Percentiles rank a stretch among this genome's conserved stretches.
phyloP scores from a whole-genome alignment of 176 grass and related monocot species.

The Eleusine coracana region DNA sequence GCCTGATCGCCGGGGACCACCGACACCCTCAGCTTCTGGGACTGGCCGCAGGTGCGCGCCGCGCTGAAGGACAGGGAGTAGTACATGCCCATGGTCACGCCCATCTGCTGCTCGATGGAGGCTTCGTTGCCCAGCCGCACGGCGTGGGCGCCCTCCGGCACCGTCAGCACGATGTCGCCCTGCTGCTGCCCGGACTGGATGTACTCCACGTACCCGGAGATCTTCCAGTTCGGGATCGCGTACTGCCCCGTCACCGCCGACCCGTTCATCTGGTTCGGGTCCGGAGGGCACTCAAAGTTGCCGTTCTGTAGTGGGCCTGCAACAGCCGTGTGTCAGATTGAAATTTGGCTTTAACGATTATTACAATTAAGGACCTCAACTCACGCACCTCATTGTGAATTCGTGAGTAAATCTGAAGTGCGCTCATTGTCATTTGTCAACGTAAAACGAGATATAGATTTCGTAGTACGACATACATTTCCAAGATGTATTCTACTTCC shows the following conservation, averaged over 20 bases:
- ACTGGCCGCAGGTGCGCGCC: constrained; percentile 60
- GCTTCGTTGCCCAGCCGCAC: constrained; percentile 63
- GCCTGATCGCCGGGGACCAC: constrained; percentile 7
- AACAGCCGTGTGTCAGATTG: background rate
- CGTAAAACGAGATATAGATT: no score
- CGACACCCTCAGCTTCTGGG: constrained; percentile 55
- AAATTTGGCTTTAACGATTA: no score
- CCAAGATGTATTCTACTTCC: no score
- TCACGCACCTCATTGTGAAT: no score
- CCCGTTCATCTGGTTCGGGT: constrained; percentile 46
- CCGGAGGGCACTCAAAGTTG: constrained; percentile 52
- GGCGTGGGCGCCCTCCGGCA: constrained; percentile 56
- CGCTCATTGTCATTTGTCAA: no score
- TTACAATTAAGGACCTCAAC: no score
- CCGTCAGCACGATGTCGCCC: constrained; percentile 47
- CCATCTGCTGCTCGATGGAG: constrained; percentile 42
- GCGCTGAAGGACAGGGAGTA: constrained; percentile 71
- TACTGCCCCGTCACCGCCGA: constrained; percentile 28
- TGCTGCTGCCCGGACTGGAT: constrained; percentile 50
- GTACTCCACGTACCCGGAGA: constrained; percentile 67
- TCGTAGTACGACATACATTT: no score
- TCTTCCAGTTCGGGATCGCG: constrained; percentile 54
- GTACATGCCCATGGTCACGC: constrained; percentile 3
- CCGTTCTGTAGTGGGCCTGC: constrained; percentile 58
- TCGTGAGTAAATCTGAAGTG: no score